These are phyloP conservation scores for Peronospora farinosa DNA, from an alignment of 352 stramenopile genomes.

Conservation along the genomic window DNA sequence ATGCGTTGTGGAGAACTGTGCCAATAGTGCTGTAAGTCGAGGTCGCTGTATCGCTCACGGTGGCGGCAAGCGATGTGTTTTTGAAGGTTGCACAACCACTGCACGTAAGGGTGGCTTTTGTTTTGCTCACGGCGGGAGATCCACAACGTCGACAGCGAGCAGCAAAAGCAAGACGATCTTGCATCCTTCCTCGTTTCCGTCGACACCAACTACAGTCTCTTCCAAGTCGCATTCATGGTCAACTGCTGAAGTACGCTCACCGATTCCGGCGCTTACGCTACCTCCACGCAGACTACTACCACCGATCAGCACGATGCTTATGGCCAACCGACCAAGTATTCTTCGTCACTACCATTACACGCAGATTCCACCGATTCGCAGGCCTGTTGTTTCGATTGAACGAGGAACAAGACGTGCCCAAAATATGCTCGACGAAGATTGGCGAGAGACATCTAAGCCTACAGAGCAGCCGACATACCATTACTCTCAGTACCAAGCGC, in stretches of 20 bases:
- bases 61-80: slow-evolving; percentile 72
- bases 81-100: slow-evolving; percentile 67
- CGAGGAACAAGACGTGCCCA: slow-evolving; percentile 1
- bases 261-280: slow-evolving; percentile 25
- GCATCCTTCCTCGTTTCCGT: slow-evolving; percentile 4
- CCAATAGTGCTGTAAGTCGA: slow-evolving; percentile 76
- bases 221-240: slow-evolving; percentile 14
- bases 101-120: slow-evolving; percentile 75
- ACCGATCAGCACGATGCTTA: slow-evolving; percentile 29
- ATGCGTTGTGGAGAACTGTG: slow-evolving; percentile 54
- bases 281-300: slow-evolving; percentile 27
- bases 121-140: slow-evolving; percentile 71
- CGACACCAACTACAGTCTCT: slow-evolving; percentile 9
- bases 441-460: slow-evolving; percentile 2
- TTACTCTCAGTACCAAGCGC: slow-evolving; percentile 2
- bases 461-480: not conserved
- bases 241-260: slow-evolving; percentile 9
- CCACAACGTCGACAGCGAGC: slow-evolving; percentile 8
- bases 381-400: slow-evolving; percentile 10
- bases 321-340: slow-evolving; percentile 21
- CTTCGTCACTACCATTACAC: slow-evolving; percentile 10
- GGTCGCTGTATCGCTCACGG: slow-evolving; percentile 82
- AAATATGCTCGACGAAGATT: slow-evolving; percentile 8
- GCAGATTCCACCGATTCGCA: slow-evolving; percentile 31
- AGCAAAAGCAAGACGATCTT: slow-evolving; percentile 18